These are phyloP conservation scores for Cyclocybe cylindracea DNA, from an alignment of 768 basidiomycete genomes.

Conservation along the genomic window DNA sequence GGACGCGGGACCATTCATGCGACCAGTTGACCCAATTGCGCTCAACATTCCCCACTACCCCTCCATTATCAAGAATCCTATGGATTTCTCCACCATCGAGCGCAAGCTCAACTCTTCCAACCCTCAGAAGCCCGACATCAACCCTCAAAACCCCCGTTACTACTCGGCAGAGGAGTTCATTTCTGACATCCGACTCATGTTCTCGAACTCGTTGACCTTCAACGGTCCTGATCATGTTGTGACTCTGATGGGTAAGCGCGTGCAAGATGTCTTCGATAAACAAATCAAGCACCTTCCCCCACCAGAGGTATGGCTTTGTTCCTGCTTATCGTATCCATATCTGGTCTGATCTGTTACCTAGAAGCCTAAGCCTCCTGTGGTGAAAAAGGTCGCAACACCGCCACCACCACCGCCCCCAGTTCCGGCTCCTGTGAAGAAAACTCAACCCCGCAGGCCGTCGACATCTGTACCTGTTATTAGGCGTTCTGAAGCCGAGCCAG, in stretches of 20 bases:
- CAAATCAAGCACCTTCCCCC: slow-evolving; percentile 82
- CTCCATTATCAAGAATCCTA: slow-evolving; percentile 83
- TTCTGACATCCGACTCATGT: slow-evolving; percentile 83
- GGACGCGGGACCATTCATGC: slow-evolving; percentile 78
- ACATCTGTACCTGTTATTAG: slow-evolving; percentile 83
- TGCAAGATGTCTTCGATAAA: slow-evolving; percentile 88
- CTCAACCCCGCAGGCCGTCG: slow-evolving; percentile 67
- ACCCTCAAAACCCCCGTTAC: slow-evolving; percentile 76
- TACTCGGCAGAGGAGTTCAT: slow-evolving; percentile 77
- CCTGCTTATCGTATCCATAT: slow-evolving; percentile 8
- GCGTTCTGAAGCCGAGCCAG: slow-evolving; percentile 65
- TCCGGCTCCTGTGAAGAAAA: slow-evolving; percentile 42
- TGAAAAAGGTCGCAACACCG: slow-evolving; percentile 48
- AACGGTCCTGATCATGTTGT: slow-evolving; percentile 91
- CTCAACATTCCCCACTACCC: slow-evolving; percentile 88
- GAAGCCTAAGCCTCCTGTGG: slow-evolving; percentile 41
- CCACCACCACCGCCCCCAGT: slow-evolving; percentile 45
- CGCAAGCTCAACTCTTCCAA: slow-evolving; percentile 82
- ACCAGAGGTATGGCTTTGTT: slow-evolving; percentile 60
- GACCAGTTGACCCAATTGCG: slow-evolving; percentile 86
- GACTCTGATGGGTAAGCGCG: slow-evolving; percentile 73
- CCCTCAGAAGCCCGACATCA: slow-evolving; percentile 72
- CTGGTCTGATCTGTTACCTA: slow-evolving; percentile 10
- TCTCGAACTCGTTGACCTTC: slow-evolving; percentile 86
- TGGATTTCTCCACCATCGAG: slow-evolving; percentile 94